Evolutionary conservation across 2,329 filamentous ascomycete species (phyloP).

Genomic region (Sphaerulina populicola): DNA sequence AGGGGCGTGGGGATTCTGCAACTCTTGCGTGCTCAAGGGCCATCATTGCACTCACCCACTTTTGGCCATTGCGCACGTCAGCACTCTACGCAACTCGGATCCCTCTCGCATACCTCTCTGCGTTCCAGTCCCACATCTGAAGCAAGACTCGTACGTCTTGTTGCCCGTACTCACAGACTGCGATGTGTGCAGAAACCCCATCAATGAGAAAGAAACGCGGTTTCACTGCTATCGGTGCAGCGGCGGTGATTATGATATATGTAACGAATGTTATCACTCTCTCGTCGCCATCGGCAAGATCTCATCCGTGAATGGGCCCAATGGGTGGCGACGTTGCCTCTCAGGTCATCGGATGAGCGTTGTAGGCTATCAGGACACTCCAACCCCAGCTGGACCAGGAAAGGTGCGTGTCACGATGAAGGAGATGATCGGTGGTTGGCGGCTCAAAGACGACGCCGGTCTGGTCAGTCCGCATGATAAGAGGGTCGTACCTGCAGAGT

Average conservation of each 20-base stretch:
- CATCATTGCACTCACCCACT: slow-evolving; percentile 73
- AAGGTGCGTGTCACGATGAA: slow-evolving; percentile 59
- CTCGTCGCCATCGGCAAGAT: slow-evolving; percentile 58
- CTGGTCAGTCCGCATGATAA: not conserved
- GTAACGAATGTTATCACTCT: slow-evolving; percentile 64
- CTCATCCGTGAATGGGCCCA: slow-evolving; percentile 63
- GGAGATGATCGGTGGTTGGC: slow-evolving; percentile 69
- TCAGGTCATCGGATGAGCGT: slow-evolving; percentile 77
- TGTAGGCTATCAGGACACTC: slow-evolving; percentile 59
- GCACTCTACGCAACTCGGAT: slow-evolving; percentile 19
- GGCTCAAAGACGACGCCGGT: slow-evolving; percentile 47
- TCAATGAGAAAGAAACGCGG: slow-evolving; percentile 59
- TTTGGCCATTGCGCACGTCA: slow-evolving; percentile 60
- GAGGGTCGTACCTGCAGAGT: slow-evolving; percentile 58
- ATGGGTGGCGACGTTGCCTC: slow-evolving; percentile 76
- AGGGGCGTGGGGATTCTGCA: slow-evolving; percentile 92
- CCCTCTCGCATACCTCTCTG: slow-evolving; percentile 17
- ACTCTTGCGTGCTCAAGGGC: slow-evolving; percentile 74
- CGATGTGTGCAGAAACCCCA: slow-evolving; percentile 66
- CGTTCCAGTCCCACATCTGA: slow-evolving; percentile 29
- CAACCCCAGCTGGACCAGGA: slow-evolving; percentile 47
- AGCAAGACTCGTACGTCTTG: slow-evolving; percentile 38
- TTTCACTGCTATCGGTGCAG: slow-evolving; percentile 76
- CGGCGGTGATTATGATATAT: slow-evolving; percentile 81
- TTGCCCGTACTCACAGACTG: slow-evolving; percentile 59